Base-by-base conservation (phyloP, 2,329 filamentous ascomycete genomes). In the Byssochlamys sp. region DNA sequence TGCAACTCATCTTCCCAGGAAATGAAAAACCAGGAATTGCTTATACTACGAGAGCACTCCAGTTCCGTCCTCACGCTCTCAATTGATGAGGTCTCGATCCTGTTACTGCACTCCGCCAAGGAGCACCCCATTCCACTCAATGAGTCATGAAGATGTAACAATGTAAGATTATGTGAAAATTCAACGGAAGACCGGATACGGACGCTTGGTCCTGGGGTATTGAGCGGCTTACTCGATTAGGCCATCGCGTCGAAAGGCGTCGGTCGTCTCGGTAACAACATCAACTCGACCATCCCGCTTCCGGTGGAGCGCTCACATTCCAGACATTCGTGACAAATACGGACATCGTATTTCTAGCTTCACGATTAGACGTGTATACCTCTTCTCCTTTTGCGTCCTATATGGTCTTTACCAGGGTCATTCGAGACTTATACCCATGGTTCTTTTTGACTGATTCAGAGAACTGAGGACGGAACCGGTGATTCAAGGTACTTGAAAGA, bases 211-310 rank as follows among this genome's bases (percentile, higher is more conserved):
- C 9, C 29, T 2, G 11, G 29, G 7, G 11, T 3, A 45, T 45
- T 45, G 39, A 7, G 12, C n/a, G 9, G n/a, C 39, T 45, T 45
- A 45, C 39, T 45, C 4, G 39, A 45, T 24, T 28, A 26, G 27
- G 49, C 11, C 24, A 11, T 54, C 29, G 29, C 29, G 33, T 25
- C 50, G 29, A 35, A 48, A 11, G 4, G 24, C 14, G 19, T 54
- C 12, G 39, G 29, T 35, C 53, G 25, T 56, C 14, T 31, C 29
- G 57, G 50, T 49, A 52, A 35, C 51, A 52, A 35, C 51, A 54
- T 29, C 54, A 14, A 45, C 19, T 29, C 53, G 33, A 19, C 50
- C 19, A 26, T 56, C 31, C 57, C 58, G 58, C 26, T 52, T 60
- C 54, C 57, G 53, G 56, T 49, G 45, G 28, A 19, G 10, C 54